A percentile compares a stretch with the other conserved stretches of the same genome.
These are phyloP conservation scores for Micractinium sp. DNA, from an alignment of 139 green algal genomes.

Conservation along the genomic window DNA sequence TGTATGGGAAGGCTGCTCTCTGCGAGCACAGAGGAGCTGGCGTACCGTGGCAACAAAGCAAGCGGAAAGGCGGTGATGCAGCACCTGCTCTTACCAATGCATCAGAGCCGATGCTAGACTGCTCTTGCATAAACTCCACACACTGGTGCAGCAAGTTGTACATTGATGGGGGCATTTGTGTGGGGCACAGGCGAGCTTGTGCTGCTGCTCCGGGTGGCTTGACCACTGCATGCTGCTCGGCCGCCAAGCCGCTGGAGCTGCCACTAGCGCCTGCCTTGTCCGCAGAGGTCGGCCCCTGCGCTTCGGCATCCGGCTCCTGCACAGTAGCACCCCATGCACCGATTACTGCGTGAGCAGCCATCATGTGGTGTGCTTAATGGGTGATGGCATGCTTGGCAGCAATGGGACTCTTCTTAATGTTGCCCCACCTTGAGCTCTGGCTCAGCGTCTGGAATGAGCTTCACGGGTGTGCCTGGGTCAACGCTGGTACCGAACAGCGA, in stretches of 20 bases:
- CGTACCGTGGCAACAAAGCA: neutral
- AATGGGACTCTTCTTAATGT: neutral
- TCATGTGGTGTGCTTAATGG: too few species aligned
- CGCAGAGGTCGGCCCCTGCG: neutral
- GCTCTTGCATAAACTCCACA: constrained; percentile 35
- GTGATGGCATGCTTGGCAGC: too few species aligned
- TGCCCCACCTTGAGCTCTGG: neutral
- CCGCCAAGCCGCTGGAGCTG: too few species aligned
- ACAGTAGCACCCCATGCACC: neutral
- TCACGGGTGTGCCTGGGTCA: neutral
- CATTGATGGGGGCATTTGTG: neutral
- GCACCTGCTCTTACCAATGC: constrained; percentile 47
- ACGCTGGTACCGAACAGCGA: constrained; percentile 37
- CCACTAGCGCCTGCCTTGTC: too few species aligned
- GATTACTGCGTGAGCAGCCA: neutral
- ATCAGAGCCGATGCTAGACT: constrained; percentile 32
- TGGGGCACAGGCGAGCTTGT: neutral
- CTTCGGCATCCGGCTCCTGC: neutral
- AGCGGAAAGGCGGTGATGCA: neutral
- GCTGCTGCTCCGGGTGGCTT: neutral
- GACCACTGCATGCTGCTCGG: too few species aligned
- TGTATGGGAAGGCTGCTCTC: neutral
- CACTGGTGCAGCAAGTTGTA: neutral
- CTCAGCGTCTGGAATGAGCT: constrained; percentile 2
- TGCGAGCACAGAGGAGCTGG: neutral